Base-by-base conservation (phyloP, 129 eudicot genomes). In the Pulicaria dysenterica region DNA sequence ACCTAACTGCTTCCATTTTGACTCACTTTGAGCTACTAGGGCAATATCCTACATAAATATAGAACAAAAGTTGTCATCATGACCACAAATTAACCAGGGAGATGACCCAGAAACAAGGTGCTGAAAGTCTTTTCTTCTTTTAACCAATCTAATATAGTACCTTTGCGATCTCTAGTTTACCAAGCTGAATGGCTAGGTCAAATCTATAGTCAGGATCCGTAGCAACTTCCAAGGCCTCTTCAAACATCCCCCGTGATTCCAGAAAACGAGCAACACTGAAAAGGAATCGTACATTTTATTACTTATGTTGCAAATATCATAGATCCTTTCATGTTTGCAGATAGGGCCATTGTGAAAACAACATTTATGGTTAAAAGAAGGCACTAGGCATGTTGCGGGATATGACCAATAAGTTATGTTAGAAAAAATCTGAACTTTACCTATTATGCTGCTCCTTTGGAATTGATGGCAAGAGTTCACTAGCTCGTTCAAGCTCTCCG, bases 1-100 rank as follows among this genome's bases (percentile, higher is more conserved):
- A 64, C 98, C 98, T 92, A 93, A 81, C 67, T 93, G 98, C 82
- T 93, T 93, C 98, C 98, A 93, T 76, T 93, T 93, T 64, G 98
- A 83, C 79, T 89, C 98, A 43, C 95, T 93, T 68, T 89, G 96
- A 41, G 86, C 96, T 76, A 80, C 92, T 62, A 72, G 15, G 2
- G 98, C 98, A 59, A 93, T 93, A 58, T 93, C 98, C 98, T 93
- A 83, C 39, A 79, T 57, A 36, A 43, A 64, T 24, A 53, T 8
- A 63, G 38, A 75, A 74, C 47, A 51, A 8, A 45, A 77, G n/a
- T 72, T 71, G 58, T 59, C 48, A 70, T 67, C 62, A 78, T 45
- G 54, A 49, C 34, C 34, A 54, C 37, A 53, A 65, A 70, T 11
- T 17, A 46, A 56, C 46, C 12, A 43, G 24, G 14, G n/a, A 56